Conservation (phyloP, 2,329 filamentous ascomycete genomes). For the Calonectria hawksworthii region DNA sequence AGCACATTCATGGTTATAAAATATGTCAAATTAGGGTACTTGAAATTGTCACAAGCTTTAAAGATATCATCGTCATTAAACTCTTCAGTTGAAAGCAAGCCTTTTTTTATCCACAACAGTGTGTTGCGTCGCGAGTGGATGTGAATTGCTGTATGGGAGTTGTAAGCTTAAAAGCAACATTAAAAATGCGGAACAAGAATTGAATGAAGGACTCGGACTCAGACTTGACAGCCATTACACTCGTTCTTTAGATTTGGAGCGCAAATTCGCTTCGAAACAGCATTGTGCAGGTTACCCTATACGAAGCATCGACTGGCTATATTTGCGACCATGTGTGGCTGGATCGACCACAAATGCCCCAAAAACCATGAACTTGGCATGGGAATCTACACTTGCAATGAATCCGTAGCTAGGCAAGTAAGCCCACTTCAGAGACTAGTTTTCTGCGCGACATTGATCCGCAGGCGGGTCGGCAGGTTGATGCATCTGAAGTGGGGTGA, state of each 20-base stretch:
- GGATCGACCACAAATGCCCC: too few species aligned
- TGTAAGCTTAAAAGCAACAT: too few species aligned
- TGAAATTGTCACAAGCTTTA: not conserved
- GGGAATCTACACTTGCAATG: not conserved
- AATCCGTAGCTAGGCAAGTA: not conserved
- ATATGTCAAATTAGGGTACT: not conserved
- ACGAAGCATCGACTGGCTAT: not conserved
- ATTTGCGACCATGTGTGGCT: not conserved
- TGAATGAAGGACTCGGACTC: too few species aligned
- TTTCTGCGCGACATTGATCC: not conserved
- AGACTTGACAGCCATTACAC: not conserved
- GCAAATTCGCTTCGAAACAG: not conserved
- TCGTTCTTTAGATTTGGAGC: not conserved
- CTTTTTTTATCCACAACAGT: not conserved
- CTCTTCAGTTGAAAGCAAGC: not conserved
- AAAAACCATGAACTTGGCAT: not conserved
- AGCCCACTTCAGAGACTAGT: not conserved
- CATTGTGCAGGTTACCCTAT: not conserved
- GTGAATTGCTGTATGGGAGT: too few species aligned
- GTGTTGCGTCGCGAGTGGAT: not conserved
- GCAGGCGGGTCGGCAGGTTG: too few species aligned
- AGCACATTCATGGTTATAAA: conserved; percentile 32
- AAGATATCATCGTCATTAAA: not conserved
- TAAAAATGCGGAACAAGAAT: too few species aligned
- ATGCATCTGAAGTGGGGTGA: not conserved